Evolutionary conservation across 2,329 filamentous ascomycete genomes (phyloP).

Genomic region (Beauveria sp.): DNA sequence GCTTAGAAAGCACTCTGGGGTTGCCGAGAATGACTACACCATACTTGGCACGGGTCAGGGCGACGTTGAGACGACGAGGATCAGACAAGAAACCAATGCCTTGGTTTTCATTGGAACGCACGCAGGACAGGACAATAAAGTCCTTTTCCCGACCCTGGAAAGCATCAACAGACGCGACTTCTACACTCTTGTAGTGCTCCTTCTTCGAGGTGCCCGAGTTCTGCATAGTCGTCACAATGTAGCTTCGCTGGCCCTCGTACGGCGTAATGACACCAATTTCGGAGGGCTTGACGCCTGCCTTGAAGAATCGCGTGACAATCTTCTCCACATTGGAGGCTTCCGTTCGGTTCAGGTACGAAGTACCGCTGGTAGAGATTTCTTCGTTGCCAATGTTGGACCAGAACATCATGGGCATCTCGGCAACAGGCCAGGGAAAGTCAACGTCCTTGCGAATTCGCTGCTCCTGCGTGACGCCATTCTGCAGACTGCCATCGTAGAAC

Average conservation of each 20-base stretch:
- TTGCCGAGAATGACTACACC: conserved; percentile 95
- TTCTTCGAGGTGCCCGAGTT: conserved; percentile 96
- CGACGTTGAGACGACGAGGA: conserved; percentile 93
- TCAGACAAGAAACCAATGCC: conserved; percentile 98
- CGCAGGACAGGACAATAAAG: conserved; percentile 95
- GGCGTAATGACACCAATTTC: conserved; percentile 98
- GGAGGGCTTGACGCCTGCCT: conserved; percentile 86
- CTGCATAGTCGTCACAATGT: conserved; percentile 99
- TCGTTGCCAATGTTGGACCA: conserved; percentile 98
- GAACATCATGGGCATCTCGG: conserved; percentile 98
- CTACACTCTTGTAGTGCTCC: conserved; percentile 96
- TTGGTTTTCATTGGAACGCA: conserved; percentile 97
- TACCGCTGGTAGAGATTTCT: conserved; percentile 95
- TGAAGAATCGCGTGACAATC: conserved; percentile 97
- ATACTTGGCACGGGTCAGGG: conserved; percentile 92
- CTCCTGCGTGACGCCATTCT: conserved; percentile 89
- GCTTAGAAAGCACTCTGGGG: conserved; percentile 94
- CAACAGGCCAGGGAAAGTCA: conserved; percentile 95
- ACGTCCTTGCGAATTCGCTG: conserved; percentile 86
- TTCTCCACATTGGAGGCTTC: conserved; percentile 98
- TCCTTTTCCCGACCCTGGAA: conserved; percentile 99
- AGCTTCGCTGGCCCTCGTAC: conserved; percentile 96
- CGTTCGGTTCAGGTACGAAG: conserved; percentile 94
- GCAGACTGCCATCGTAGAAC: conserved; percentile 97
- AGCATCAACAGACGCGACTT: conserved; percentile 95